Conservation (phyloP, 257 asterid species). For the Cynanchum wilfordii region DNA sequence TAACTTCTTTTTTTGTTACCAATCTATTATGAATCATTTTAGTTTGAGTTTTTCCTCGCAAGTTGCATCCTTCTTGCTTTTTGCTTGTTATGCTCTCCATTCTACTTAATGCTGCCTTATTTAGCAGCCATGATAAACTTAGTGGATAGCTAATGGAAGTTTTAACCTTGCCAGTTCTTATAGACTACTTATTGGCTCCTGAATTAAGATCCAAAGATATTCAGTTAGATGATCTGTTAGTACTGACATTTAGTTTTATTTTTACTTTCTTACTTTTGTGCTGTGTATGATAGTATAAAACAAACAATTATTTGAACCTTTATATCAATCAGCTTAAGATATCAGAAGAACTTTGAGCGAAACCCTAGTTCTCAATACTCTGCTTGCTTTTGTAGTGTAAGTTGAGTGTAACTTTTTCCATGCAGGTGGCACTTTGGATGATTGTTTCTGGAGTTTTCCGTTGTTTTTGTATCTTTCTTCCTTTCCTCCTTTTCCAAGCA, state of each 20-base stretch:
- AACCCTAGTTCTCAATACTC: neutral
- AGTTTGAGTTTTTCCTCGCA: neutral
- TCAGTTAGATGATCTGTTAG: neutral
- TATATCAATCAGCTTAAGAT: neutral
- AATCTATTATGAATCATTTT: neutral
- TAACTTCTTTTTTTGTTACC: neutral
- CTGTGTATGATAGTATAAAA: neutral
- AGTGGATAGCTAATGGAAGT: neutral
- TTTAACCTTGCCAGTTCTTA: neutral
- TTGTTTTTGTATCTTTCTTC: slow-evolving; percentile 53
- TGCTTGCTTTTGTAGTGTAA: no score
- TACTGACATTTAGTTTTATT: neutral
- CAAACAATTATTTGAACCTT: neutral
- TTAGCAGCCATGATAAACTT: neutral
- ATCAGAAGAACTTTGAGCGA: neutral
- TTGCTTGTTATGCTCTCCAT: no score
- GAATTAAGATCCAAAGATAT: neutral
- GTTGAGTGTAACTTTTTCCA: neutral
- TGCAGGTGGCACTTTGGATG: slow-evolving; percentile 46
- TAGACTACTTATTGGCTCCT: neutral
- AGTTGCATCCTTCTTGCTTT: neutral
- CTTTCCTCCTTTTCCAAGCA: slow-evolving; percentile 72
- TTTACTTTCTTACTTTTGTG: neutral
- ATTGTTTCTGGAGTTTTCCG: slow-evolving; percentile 57
- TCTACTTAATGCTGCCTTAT: no score